Evolutionary conservation across 768 basidiomycete species (phyloP).

Genomic region (Xerocomellus intermedius): DNA sequence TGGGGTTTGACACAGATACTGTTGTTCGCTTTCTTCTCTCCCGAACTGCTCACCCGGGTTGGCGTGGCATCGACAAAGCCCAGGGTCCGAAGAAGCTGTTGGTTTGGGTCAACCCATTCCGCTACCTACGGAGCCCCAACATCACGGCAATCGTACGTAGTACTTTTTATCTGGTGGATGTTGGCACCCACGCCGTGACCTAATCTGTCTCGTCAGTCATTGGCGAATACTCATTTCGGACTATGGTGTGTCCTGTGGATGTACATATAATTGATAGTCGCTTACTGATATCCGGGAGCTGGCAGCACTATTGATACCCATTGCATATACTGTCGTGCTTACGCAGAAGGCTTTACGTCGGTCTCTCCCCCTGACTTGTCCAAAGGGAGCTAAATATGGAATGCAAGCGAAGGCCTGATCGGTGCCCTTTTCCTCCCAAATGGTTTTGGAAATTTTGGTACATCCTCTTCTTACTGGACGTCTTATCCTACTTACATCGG

Average conservation of each 20-base stretch:
- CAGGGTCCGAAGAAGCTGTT: slow-evolving; percentile 24
- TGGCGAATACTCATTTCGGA: slow-evolving; percentile 38
- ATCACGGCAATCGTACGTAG: slow-evolving; percentile 53
- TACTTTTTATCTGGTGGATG: slow-evolving; percentile 3
- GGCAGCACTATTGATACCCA: slow-evolving; percentile 50
- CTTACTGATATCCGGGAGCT: not conserved
- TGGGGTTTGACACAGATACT: slow-evolving; percentile 41
- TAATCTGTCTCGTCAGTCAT: slow-evolving; percentile 34
- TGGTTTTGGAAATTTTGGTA: slow-evolving; percentile 28
- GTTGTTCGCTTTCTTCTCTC: slow-evolving; percentile 47
- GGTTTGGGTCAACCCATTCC: slow-evolving; percentile 60
- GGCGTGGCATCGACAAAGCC: slow-evolving; percentile 51
- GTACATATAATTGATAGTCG: not conserved
- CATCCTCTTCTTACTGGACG: not conserved
- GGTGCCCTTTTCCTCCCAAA: slow-evolving; percentile 27
- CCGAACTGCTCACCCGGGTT: slow-evolving; percentile 67
- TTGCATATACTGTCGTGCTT: slow-evolving; percentile 66
- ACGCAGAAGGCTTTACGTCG: not conserved
- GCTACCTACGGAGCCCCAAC: slow-evolving; percentile 58
- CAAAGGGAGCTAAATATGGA: slow-evolving; percentile 47
- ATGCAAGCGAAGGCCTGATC: slow-evolving; percentile 23
- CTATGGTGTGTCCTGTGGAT: slow-evolving; percentile 32
- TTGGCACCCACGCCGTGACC: not conserved
- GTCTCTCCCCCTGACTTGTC: not conserved
- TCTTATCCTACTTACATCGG: slow-evolving; percentile 34